Conservation (phyloP, 805 yeast genomes). For the Kodamaea kakaduensis region DNA sequence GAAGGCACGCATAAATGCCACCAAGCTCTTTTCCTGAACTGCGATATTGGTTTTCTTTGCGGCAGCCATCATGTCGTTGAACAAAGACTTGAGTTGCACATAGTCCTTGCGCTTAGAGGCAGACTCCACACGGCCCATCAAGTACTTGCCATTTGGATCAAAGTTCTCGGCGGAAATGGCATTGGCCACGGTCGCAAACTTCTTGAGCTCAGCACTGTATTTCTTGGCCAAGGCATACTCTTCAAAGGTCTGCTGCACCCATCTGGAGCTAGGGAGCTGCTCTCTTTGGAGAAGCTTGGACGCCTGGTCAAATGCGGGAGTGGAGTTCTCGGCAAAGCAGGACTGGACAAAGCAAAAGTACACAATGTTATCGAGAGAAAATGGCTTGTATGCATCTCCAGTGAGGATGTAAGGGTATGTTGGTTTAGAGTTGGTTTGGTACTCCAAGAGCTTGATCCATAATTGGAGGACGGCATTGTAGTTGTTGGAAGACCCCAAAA, state of each 20-base stretch:
- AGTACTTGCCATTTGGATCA: slow-evolving; percentile 32
- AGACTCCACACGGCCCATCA: slow-evolving; percentile 20
- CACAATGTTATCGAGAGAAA: slow-evolving; percentile 22
- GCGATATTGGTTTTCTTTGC: slow-evolving; percentile 23
- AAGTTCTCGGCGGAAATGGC: slow-evolving; percentile 17
- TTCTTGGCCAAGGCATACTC: slow-evolving; percentile 12
- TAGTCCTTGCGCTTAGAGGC: slow-evolving; percentile 18
- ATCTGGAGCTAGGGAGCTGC: slow-evolving; percentile 18
- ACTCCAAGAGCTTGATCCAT: slow-evolving; percentile 35
- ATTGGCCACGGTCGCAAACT: slow-evolving; percentile 7
- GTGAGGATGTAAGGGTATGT: slow-evolving; percentile 4
- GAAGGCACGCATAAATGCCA: slow-evolving; percentile 45
- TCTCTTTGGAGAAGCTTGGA: slow-evolving; percentile 25
- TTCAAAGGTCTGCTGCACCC: slow-evolving; percentile 17
- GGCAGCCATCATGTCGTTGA: slow-evolving; percentile 23
- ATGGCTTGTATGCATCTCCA: slow-evolving; percentile 12
- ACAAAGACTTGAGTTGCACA: slow-evolving; percentile 19
- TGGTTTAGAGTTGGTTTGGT: slow-evolving; percentile 6
- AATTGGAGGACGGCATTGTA: slow-evolving; percentile 22
- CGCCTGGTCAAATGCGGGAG: slow-evolving; percentile 23
- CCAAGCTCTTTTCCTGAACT: slow-evolving; percentile 39
- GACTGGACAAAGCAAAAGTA: slow-evolving; percentile 34
- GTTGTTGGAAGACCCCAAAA: slow-evolving; percentile 13
- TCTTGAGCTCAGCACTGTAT: slow-evolving; percentile 8
- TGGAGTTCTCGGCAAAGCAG: slow-evolving; percentile 21